Evolutionary conservation across 495 filamentous ascomycete species (phyloP).

Genomic region (Letharia lupina): DNA sequence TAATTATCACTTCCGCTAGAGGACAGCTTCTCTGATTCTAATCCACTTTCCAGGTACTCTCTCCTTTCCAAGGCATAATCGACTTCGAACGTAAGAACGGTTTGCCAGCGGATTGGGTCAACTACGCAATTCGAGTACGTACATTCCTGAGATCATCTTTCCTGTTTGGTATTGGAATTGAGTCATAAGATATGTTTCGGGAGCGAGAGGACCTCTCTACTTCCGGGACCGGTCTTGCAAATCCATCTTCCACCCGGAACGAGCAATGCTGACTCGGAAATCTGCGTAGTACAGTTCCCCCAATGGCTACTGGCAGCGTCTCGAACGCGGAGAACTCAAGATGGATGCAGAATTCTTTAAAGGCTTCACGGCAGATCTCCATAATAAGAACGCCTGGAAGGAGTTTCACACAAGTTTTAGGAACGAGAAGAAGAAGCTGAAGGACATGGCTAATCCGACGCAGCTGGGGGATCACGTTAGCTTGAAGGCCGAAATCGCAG

Average conservation of each 20-base stretch:
- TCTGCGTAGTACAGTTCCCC: slow-evolving; percentile 45
- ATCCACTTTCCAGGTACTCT: slow-evolving; percentile 55
- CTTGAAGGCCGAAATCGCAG: slow-evolving; percentile 25
- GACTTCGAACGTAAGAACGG: slow-evolving; percentile 69
- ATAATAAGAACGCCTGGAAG: slow-evolving; percentile 55
- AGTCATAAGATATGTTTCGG: too few species aligned
- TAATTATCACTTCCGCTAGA: background rate
- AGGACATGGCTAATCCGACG: slow-evolving; percentile 24
- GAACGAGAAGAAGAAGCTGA: slow-evolving; percentile 27
- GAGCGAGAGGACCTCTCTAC: too few species aligned
- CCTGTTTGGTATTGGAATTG: too few species aligned
- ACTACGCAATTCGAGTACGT: slow-evolving; percentile 63
- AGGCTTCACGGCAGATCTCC: slow-evolving; percentile 67
- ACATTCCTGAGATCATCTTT: too few species aligned
- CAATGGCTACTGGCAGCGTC: slow-evolving; percentile 76
- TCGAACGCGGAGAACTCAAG: slow-evolving; percentile 67
- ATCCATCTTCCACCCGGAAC: too few species aligned
- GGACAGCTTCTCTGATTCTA: background rate
- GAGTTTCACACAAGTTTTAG: slow-evolving; percentile 42
- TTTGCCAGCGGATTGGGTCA: slow-evolving; percentile 84
- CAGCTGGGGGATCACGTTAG: slow-evolving; percentile 24
- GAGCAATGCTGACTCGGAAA: too few species aligned
- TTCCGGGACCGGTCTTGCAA: too few species aligned
- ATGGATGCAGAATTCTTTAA: slow-evolving; percentile 68
- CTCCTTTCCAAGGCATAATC: slow-evolving; percentile 85